phyloP scores from a whole-genome alignment of 1,284 basidiomycete genomes.

The Austropuccinia psidii region DNA sequence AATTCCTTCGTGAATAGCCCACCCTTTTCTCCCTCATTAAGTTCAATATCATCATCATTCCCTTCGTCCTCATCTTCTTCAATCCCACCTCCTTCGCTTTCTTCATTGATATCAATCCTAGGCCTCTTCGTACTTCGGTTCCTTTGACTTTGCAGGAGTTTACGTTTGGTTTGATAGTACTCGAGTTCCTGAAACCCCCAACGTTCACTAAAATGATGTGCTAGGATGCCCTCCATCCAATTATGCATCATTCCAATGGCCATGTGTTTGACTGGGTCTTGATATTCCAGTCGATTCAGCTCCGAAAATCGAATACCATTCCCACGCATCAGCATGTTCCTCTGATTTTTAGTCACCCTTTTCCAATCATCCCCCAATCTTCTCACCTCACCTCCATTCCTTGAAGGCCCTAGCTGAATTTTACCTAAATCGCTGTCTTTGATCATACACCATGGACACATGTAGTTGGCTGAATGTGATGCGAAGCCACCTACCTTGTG shows the following conservation, averaged over 20 bases:
- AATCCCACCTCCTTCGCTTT: neutral
- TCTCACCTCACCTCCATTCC: neutral
- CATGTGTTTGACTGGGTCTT: conserved; percentile 4
- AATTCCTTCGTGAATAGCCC: neutral
- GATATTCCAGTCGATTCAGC: conserved; percentile 2
- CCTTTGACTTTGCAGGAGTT: neutral
- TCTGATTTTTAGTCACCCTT: neutral
- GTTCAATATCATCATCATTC: neutral
- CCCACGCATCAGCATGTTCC: neutral
- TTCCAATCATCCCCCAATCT: neutral
- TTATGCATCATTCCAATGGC: conserved; percentile 22
- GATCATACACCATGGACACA: conserved; percentile 7
- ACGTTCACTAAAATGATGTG: conserved; percentile 14
- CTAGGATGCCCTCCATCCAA: conserved; percentile 24
- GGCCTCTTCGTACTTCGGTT: neutral
- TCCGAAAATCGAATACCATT: neutral
- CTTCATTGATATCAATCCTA: neutral
- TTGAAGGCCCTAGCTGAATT: neutral
- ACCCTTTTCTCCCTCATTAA: neutral
- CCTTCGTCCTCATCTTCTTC: neutral
- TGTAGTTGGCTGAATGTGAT: conserved; percentile 9
- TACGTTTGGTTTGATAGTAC: neutral
- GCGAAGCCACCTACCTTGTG: conserved; percentile 10
- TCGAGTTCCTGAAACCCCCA: conserved; percentile 18
- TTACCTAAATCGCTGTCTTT: neutral